phyloP scores from a whole-genome alignment of 306 rosid species.

The Malus domestica region ASM211411v1 NC_041804.1:37126001-37126500 shows the following conservation, averaged over 20 bases:
- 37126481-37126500: conserved; percentile 93
- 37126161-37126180: too few species aligned
- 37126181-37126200: too few species aligned
- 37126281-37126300: conserved; percentile 83
- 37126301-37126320: conserved; percentile 99
- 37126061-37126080: neutral
- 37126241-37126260: conserved; percentile 88
- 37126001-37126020: neutral
- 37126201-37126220: conserved; percentile 41
- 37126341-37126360: conserved; percentile 70
- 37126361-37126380: neutral
- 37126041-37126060: neutral
- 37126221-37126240: conserved; percentile 98
- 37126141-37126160: too few species aligned
- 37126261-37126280: conserved; percentile 83
- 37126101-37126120: neutral
- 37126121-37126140: too few species aligned
- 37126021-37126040: neutral
- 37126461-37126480: conserved; percentile 62
- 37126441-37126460: neutral
- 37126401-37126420: neutral
- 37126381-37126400: neutral
- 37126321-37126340: conserved; percentile 76
- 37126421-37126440: neutral
- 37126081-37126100: conserved; percentile 59